A percentile compares a stretch with the other conserved stretches of the same genome.
Conservation (phyloP, 2,329 filamentous ascomycete species). For the Zelopaecilomyces penicillatus region DNA sequence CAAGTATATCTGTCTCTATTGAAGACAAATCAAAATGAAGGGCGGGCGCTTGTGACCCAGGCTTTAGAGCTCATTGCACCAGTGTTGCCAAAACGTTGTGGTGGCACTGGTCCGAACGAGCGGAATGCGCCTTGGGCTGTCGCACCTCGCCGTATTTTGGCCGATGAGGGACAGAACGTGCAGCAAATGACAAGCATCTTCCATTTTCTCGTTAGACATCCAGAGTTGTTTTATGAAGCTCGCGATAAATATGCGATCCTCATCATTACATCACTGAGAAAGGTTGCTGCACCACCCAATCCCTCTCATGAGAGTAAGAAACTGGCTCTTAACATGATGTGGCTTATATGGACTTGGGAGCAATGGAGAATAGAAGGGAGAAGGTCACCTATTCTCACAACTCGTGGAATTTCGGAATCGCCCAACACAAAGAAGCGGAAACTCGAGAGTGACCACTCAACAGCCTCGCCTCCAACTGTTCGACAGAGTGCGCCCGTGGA, state of each 20-base stretch:
- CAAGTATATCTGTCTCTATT: constrained; percentile 91
- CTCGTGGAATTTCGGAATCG: constrained; percentile 50
- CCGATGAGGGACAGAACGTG: constrained; percentile 89
- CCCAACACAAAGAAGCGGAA: constrained; percentile 69
- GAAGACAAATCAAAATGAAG: constrained; percentile 91
- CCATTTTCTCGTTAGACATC: constrained; percentile 88
- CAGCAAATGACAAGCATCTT: constrained; percentile 97
- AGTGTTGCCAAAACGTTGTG: constrained; percentile 78
- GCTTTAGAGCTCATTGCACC: constrained; percentile 93
- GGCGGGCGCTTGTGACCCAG: constrained; percentile 83
- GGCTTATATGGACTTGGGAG: constrained; percentile 88
- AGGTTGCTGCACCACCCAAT: constrained; percentile 75
- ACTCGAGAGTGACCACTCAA: constrained; percentile 53
- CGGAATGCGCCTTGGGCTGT: constrained; percentile 80
- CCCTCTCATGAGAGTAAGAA: constrained; percentile 88
- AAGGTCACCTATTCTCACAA: constrained; percentile 16
- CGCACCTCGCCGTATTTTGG: constrained; percentile 80
- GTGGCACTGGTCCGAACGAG: constrained; percentile 58
- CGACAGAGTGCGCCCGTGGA: constrained; percentile 35
- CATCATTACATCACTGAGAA: constrained; percentile 81
- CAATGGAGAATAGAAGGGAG: constrained; percentile 65
- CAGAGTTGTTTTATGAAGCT: constrained; percentile 89
- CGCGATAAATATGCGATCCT: constrained; percentile 83
- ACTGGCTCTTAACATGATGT: constrained; percentile 82
- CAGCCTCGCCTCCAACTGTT: constrained; percentile 46